phyloP scores from a whole-genome alignment of 768 basidiomycete genomes.

The Lyophyllum decastes region DNA sequence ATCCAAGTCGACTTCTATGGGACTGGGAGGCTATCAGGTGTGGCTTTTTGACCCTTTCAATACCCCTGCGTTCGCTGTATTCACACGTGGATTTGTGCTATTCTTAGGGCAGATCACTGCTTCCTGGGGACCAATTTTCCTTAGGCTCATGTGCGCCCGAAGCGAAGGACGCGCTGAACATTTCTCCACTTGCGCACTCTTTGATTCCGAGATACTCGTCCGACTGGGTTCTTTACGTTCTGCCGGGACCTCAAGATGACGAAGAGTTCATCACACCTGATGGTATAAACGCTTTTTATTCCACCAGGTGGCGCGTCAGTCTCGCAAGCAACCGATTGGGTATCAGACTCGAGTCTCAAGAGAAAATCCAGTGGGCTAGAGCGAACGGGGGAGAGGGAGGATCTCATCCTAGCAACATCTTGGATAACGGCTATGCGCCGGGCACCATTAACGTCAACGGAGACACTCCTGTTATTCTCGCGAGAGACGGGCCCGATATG shows the following conservation, averaged over 20 bases:
- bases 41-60: constrained; percentile 8
- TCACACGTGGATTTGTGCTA: constrained; percentile 6
- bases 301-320: constrained; percentile 52
- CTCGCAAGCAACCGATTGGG: constrained; percentile 65
- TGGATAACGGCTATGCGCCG: constrained; percentile 59
- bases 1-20: constrained; percentile 67
- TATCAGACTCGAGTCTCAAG: constrained; percentile 50
- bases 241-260: constrained; percentile 67
- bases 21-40: constrained; percentile 61
- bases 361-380: constrained; percentile 55
- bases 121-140: constrained; percentile 50
- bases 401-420: constrained; percentile 67
- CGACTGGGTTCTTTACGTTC: constrained; percentile 53
- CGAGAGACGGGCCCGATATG: constrained; percentile 63
- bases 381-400: constrained; percentile 65
- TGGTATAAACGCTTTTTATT: constrained; percentile 54
- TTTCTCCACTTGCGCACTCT: constrained; percentile 22
- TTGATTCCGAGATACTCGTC: constrained; percentile 46
- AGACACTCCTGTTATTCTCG: constrained; percentile 68
- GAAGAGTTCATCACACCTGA: constrained; percentile 50
- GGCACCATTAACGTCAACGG: constrained; percentile 66
- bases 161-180: constrained; percentile 10
- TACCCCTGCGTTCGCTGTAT: background rate
- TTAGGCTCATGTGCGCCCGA: constrained; percentile 34
- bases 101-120: constrained; percentile 51